phyloP scores from a whole-genome alignment of 805 yeast species.

The Candida ficus region DNA sequence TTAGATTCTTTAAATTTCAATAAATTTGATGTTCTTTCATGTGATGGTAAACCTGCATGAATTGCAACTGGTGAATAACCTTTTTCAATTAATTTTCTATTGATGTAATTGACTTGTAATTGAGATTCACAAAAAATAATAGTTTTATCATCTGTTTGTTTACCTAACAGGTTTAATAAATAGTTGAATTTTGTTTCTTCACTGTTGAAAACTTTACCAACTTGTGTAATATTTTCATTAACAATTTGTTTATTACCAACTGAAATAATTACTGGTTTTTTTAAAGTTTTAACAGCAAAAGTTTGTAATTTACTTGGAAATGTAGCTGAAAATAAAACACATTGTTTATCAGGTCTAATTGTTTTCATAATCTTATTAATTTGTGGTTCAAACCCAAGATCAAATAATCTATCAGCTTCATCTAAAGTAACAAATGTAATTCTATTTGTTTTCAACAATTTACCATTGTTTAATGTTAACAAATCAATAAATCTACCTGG shows the following conservation, averaged over 20 bases:
- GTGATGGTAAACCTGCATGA: slow-evolving; percentile 91
- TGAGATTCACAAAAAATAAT: slow-evolving; percentile 88
- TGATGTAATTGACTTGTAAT: slow-evolving; percentile 71
- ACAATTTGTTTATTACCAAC: slow-evolving; percentile 81
- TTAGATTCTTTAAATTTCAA: slow-evolving; percentile 49
- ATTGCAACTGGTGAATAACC: slow-evolving; percentile 62
- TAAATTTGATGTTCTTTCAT: slow-evolving; percentile 73
- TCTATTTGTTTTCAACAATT: slow-evolving; percentile 56
- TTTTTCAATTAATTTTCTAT: slow-evolving; percentile 44
- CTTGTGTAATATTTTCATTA: slow-evolving; percentile 73
- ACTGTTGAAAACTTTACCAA: slow-evolving; percentile 51
- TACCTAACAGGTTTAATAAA: slow-evolving; percentile 51
- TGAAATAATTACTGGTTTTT: slow-evolving; percentile 65
- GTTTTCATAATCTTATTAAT: slow-evolving; percentile 73
- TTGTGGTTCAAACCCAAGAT: slow-evolving; percentile 96
- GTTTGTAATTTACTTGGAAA: slow-evolving; percentile 77
- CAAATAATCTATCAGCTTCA: slow-evolving; percentile 96
- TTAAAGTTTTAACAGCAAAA: slow-evolving; percentile 61
- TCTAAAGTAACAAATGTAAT: slow-evolving; percentile 85
- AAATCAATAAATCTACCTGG: slow-evolving; percentile 94
- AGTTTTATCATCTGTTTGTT: slow-evolving; percentile 42
- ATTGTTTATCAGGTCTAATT: slow-evolving; percentile 81
- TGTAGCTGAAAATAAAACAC: slow-evolving; percentile 90
- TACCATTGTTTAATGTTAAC: slow-evolving; percentile 75
- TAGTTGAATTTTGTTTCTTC: slow-evolving; percentile 52